phyloP scores from a whole-genome alignment of 2,329 filamentous ascomycete species.

The Fusarium sp. region DNA sequence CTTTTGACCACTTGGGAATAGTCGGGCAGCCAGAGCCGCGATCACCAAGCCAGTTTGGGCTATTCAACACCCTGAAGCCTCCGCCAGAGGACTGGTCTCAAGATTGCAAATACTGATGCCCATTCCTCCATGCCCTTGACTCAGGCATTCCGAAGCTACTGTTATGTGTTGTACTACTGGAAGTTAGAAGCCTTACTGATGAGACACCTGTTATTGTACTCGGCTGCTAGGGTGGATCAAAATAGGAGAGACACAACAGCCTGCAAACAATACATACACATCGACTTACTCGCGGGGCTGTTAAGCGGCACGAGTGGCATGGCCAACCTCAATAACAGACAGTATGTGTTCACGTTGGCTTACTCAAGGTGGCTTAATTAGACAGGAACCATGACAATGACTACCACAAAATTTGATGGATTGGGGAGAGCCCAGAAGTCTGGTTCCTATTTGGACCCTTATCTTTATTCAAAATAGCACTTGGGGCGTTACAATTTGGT shows the following conservation, averaged over 20 bases:
- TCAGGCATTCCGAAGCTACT: conserved; percentile 28
- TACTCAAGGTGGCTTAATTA: conserved; percentile 3
- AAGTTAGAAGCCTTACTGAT: conserved; percentile 8
- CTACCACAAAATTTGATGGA: neutral
- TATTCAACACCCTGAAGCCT: conserved; percentile 23
- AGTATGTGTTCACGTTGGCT: neutral
- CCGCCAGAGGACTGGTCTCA: conserved; percentile 10
- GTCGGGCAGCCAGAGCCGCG: conserved; percentile 27
- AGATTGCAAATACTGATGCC: conserved; percentile 12
- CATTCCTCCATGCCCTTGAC: conserved; percentile 39
- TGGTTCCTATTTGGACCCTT: conserved; percentile 4
- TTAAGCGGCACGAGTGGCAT: conserved; percentile 19
- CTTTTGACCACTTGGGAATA: conserved; percentile 25
- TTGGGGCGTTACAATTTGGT: conserved; percentile 25
- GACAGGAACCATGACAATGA: conserved; percentile 13
- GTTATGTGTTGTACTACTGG: neutral
- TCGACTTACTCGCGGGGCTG: conserved; percentile 7
- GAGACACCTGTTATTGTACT: conserved; percentile 4
- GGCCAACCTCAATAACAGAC: conserved; percentile 14
- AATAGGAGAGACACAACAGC: conserved; percentile 31
- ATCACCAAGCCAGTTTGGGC: conserved; percentile 30
- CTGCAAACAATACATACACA: neutral
- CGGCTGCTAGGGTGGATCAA: conserved; percentile 26
- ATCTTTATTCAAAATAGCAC: conserved; percentile 18
- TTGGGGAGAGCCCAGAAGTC: conserved; percentile 7